Percentiles rank a stretch among this genome's conserved stretches.
These are phyloP conservation scores for Aeschynomene evenia DNA, from an alignment of 306 rosid species.

Conservation along the genomic window DNA sequence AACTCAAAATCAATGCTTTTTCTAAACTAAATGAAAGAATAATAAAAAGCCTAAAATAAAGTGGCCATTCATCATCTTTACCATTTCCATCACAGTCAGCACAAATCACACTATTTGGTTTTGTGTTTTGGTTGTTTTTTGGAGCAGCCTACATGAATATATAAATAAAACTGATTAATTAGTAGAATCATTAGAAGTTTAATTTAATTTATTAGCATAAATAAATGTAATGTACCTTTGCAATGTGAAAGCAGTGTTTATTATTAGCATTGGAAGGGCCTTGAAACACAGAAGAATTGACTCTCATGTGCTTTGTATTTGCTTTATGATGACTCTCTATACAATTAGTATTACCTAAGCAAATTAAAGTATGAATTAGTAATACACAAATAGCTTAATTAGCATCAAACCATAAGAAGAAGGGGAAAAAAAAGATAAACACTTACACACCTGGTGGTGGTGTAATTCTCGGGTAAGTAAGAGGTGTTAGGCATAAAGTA, in stretches of 20 bases:
- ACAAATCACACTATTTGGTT: conserved; percentile 74
- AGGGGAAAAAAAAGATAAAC: background rate
- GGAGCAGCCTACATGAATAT: conserved; percentile 52
- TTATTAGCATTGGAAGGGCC: conserved; percentile 27
- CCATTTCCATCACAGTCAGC: conserved; percentile 85
- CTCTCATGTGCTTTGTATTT: conserved; percentile 30
- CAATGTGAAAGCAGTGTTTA: conserved; percentile 31
- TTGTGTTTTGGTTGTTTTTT: conserved; percentile 41
- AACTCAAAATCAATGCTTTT: background rate
- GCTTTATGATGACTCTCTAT: background rate
- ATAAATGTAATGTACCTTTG: conserved; percentile 63
- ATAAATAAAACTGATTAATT: background rate
- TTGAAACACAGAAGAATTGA: conserved; percentile 26
- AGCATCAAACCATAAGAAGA: background rate
- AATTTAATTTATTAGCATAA: too few species aligned
- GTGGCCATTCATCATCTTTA: conserved; percentile 30
- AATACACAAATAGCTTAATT: background rate
- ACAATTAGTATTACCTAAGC: conserved; percentile 18
- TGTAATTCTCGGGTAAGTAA: conserved; percentile 30
- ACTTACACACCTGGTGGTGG: background rate
- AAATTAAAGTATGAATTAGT: background rate
- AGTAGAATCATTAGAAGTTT: too few species aligned
- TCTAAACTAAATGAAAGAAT: background rate
- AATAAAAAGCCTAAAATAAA: background rate
- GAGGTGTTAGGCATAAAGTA: conserved; percentile 36